phyloP scores from a whole-genome alignment of 2,329 filamentous ascomycete species.

The Acephala macrosclerotiorum region DNA sequence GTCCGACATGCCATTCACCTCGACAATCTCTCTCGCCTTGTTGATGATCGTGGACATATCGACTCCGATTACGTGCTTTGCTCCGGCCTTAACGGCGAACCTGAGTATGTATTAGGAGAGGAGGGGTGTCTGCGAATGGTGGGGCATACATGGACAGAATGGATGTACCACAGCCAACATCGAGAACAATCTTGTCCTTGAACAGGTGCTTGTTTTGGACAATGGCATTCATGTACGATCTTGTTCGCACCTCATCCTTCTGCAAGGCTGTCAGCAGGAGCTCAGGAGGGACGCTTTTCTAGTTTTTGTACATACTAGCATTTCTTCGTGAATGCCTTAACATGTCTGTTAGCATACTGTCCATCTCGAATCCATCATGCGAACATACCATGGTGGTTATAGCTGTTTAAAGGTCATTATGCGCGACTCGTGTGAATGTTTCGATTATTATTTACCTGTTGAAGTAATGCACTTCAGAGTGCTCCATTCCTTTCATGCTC shows the following conservation, averaged over 20 bases:
- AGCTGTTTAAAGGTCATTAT: slow-evolving; percentile 62
- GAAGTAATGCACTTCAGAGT: slow-evolving; percentile 97
- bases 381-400: slow-evolving; percentile 92
- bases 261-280: slow-evolving; percentile 48
- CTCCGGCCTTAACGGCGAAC: slow-evolving; percentile 96
- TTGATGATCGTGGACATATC: slow-evolving; percentile 99
- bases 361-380: slow-evolving; percentile 19
- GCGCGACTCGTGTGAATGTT: slow-evolving; percentile 1
- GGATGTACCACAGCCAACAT: slow-evolving; percentile 95
- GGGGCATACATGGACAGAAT: slow-evolving; percentile 93
- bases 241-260: slow-evolving; percentile 98
- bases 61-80: slow-evolving; percentile 98
- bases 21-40: slow-evolving; percentile 96
- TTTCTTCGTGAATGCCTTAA: slow-evolving; percentile 93
- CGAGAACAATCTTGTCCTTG: slow-evolving; percentile 91
- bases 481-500: slow-evolving; percentile 50
- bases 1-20: slow-evolving; percentile 87
- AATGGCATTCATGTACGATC: slow-evolving; percentile 96
- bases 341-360: slow-evolving; percentile 44
- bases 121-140: slow-evolving; percentile 26
- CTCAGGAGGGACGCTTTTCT: slow-evolving; percentile 20
- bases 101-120: slow-evolving; percentile 53
- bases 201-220: slow-evolving; percentile 95
- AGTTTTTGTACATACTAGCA: slow-evolving; percentile 75
- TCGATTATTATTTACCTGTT: slow-evolving; percentile 73